A percentile compares a stretch with the other conserved stretches of the same genome.
Evolutionary conservation across 495 filamentous ascomycete genomes (phyloP).

Genomic region (Massariosphaeria phaeospora): DNA sequence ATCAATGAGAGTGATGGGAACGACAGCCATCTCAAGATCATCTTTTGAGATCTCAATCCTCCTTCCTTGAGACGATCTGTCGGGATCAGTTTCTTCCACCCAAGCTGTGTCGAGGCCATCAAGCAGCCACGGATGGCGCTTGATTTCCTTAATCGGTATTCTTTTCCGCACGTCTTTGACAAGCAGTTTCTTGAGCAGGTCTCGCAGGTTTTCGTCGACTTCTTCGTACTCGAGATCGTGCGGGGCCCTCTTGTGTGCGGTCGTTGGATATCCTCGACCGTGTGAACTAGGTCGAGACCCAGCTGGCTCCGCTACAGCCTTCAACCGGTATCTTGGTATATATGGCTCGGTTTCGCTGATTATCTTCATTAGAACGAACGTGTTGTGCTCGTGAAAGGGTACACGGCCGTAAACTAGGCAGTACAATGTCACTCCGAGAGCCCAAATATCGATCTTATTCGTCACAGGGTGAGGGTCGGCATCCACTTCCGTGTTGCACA

Average conservation of each 20-base stretch:
- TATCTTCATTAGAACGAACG: slow-evolving; percentile 81
- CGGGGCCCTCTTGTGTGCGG: slow-evolving; percentile 56
- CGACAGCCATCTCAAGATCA: slow-evolving; percentile 85
- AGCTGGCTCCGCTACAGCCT: slow-evolving; percentile 61
- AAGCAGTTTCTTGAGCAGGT: slow-evolving; percentile 76
- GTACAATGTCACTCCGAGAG: slow-evolving; percentile 90
- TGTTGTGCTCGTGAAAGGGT: slow-evolving; percentile 85
- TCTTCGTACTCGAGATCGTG: slow-evolving; percentile 79
- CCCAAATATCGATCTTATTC: slow-evolving; percentile 90
- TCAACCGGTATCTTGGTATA: slow-evolving; percentile 74
- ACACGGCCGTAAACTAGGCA: slow-evolving; percentile 90
- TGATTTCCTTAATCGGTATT: slow-evolving; percentile 87
- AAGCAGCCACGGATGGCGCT: slow-evolving; percentile 94
- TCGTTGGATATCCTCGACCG: slow-evolving; percentile 39
- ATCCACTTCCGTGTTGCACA: slow-evolving; percentile 77
- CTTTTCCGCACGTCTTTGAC: slow-evolving; percentile 83
- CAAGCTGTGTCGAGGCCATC: slow-evolving; percentile 75
- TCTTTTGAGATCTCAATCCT: slow-evolving; percentile 88
- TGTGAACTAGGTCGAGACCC: slow-evolving; percentile 39
- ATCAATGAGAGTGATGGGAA: slow-evolving; percentile 80
- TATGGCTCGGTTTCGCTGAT: slow-evolving; percentile 89
- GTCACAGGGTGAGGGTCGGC: slow-evolving; percentile 53
- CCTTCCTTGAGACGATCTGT: slow-evolving; percentile 70
- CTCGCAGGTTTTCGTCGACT: slow-evolving; percentile 72
- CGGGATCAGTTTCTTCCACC: slow-evolving; percentile 92